A percentile compares a stretch with the other conserved stretches of the same genome.
Conservation (phyloP, 768 basidiomycete genomes). For the Fibroporia radiculosa region DNA sequence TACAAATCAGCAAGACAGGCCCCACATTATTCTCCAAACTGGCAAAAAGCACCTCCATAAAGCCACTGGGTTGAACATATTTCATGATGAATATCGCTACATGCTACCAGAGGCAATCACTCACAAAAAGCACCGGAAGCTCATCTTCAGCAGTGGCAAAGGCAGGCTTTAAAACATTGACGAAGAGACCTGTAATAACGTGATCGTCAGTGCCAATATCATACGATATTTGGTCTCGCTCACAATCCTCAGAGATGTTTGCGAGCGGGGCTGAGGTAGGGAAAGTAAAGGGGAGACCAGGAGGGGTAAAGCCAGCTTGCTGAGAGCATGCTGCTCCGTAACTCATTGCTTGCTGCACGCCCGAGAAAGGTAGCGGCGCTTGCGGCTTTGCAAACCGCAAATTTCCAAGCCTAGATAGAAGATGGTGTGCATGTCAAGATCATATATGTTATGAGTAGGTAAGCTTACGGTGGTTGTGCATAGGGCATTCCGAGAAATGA, state of each 20-base stretch:
- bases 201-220: neutral
- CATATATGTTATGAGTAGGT: neutral
- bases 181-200: neutral
- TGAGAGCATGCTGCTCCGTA: conserved; percentile 1
- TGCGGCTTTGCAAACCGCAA: neutral
- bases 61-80: too few species aligned
- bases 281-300: neutral
- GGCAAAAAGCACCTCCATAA: conserved; percentile 1
- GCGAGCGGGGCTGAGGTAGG: neutral
- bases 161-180: neutral
- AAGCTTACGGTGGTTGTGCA: neutral
- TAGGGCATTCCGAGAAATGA: conserved; percentile 3
- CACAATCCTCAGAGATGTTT: neutral
- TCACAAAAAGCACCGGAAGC: conserved; percentile 1
- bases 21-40: too few species aligned
- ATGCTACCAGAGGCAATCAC: neutral
- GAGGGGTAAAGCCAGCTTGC: neutral
- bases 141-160: neutral
- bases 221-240: neutral
- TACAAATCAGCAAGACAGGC: too few species aligned
- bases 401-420: neutral
- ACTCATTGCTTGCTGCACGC: neutral
- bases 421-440: too few species aligned
- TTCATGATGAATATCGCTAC: neutral
- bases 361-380: neutral